A percentile compares a stretch with the other conserved stretches of the same genome.
These are phyloP conservation scores for Teratosphaeria zuluensis DNA, from an alignment of 2,329 filamentous ascomycete species.

Conservation along the genomic window DNA sequence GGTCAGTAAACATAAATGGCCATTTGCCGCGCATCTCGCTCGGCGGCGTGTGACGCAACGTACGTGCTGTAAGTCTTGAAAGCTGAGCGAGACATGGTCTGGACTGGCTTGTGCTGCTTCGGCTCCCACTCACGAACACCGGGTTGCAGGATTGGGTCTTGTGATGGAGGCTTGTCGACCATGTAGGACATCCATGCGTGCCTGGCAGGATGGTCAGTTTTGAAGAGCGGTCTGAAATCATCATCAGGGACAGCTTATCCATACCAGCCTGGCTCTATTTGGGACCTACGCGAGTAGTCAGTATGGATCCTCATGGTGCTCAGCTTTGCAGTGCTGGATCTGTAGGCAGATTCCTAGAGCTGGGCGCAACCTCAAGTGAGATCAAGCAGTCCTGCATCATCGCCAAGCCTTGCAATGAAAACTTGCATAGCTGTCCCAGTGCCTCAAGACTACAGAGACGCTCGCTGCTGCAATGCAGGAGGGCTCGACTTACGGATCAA, in stretches of 20 bases:
- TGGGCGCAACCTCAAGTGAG: not conserved
- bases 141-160: conserved; percentile 63
- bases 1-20: not conserved
- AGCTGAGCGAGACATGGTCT: conserved; percentile 65
- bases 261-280: conserved; percentile 85
- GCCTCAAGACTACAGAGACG: too few species aligned
- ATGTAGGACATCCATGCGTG: conserved; percentile 95
- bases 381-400: too few species aligned
- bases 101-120: conserved; percentile 60
- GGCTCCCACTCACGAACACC: conserved; percentile 67
- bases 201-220: conserved; percentile 35
- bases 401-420: too few species aligned
- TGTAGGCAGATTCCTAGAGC: not conserved
- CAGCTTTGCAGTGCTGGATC: not conserved
- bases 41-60: conserved; percentile 26
- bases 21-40: too few species aligned
- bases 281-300: conserved; percentile 47
- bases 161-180: conserved; percentile 73
- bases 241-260: not conserved
- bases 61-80: conserved; percentile 95
- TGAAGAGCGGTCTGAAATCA: not conserved
- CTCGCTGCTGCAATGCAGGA: not conserved
- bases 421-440: too few species aligned
- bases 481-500: conserved; percentile 52
- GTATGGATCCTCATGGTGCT: conserved; percentile 6